Conservation (phyloP, 176 grass and related monocot species). For the Oryza meyeriana region DNA sequence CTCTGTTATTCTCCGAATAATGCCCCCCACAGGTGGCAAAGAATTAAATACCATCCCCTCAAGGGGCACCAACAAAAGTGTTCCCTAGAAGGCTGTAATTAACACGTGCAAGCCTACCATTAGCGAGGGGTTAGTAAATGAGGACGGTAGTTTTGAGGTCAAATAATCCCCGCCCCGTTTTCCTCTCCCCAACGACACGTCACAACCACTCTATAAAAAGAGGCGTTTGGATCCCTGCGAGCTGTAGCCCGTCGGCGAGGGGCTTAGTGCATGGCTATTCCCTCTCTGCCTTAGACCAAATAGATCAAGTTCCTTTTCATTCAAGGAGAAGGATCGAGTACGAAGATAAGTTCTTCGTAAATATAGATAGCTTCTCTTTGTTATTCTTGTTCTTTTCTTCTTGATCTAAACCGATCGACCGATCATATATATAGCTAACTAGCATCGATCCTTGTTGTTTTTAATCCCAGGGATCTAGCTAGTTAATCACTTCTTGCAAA, state of each 20-base stretch:
- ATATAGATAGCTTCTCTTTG: constrained; percentile 24
- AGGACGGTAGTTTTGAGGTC: constrained; percentile 30
- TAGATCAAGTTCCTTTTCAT: not conserved
- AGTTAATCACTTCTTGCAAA: constrained; percentile 1
- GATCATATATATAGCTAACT: not conserved
- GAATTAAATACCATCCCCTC: constrained; percentile 15
- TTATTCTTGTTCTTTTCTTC: not conserved
- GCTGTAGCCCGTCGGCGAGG: constrained; percentile 43
- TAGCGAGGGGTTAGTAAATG: constrained; percentile 7
- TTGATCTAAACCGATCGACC: constrained; percentile 17
- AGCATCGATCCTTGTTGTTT: constrained; percentile 56
- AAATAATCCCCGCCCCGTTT: constrained; percentile 10
- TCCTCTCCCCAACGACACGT: not conserved
- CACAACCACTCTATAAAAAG: constrained; percentile 42
- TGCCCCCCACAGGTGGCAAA: constrained; percentile 19
- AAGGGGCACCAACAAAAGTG: constrained; percentile 21
- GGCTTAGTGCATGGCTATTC: constrained; percentile 44
- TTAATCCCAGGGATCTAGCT: constrained; percentile 40
- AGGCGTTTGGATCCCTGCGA: not conserved
- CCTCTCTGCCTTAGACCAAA: constrained; percentile 6
- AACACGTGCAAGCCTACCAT: constrained; percentile 35
- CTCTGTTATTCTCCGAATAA: constrained; percentile 24
- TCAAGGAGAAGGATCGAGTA: not conserved
- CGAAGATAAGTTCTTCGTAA: constrained; percentile 36
- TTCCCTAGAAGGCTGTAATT: not conserved